These are phyloP conservation scores for Solanum arcanum DNA, from an alignment of 257 asterid genomes.

Conservation along the genomic window DNA sequence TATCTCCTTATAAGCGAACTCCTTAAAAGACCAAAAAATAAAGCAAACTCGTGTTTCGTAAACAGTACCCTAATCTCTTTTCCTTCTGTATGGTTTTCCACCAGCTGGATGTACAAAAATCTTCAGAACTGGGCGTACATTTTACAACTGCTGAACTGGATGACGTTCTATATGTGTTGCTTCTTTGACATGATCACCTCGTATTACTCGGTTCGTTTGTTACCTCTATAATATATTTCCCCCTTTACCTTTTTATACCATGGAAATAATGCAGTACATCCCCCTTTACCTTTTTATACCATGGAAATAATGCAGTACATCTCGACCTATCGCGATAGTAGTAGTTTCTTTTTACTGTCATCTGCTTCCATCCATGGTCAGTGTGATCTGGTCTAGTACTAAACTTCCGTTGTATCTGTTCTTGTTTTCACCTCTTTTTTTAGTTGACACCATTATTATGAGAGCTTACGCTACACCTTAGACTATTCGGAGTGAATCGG, in stretches of 20 bases:
- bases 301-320: not conserved
- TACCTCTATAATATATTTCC: not conserved
- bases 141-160: not conserved
- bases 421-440: not conserved
- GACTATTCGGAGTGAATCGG: not conserved
- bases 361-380: not conserved
- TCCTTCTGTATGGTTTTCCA: not conserved
- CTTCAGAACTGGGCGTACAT: not conserved
- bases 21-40: slow-evolving; percentile 13
- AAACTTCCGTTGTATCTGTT: not conserved
- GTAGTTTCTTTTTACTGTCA: not conserved
- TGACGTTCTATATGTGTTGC: not conserved
- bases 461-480: not conserved
- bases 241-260: not conserved
- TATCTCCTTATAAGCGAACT: not conserved
- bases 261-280: not conserved
- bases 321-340: not conserved
- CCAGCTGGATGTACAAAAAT: not conserved
- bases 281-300: not conserved
- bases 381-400: not conserved
- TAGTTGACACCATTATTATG: not conserved
- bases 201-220: not conserved
- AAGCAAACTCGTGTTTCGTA: slow-evolving; percentile 6
- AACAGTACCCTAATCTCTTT: not conserved
- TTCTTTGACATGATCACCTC: not conserved